A percentile compares a stretch with the other conserved stretches of the same genome.
phyloP scores from a whole-genome alignment of 2,329 filamentous ascomycete genomes.

The Rosellinia necatrix region DNA sequence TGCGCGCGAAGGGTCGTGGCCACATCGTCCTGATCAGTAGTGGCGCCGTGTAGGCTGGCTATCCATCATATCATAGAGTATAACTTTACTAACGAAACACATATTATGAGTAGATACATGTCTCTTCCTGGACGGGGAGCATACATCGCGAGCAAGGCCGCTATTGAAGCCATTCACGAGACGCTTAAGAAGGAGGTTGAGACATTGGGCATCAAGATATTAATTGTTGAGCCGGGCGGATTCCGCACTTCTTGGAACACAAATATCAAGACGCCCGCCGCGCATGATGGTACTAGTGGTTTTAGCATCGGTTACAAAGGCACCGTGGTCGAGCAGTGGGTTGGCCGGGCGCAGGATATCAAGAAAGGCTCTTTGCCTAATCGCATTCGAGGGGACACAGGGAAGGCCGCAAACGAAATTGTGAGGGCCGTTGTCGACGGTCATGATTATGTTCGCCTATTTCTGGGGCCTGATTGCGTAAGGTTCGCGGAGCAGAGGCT shows the following conservation, averaged over 20 bases:
- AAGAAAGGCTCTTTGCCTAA: slow-evolving; percentile 12
- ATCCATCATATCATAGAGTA: background rate
- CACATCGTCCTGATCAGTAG: slow-evolving; percentile 30
- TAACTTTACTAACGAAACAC: background rate
- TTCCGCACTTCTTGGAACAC: slow-evolving; percentile 26
- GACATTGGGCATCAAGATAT: slow-evolving; percentile 24
- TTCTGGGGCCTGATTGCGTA: slow-evolving; percentile 25
- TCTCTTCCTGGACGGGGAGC: slow-evolving; percentile 19
- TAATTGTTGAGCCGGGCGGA: slow-evolving; percentile 28
- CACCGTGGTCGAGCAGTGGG: slow-evolving; percentile 26
- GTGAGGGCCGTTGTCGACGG: slow-evolving; percentile 26
- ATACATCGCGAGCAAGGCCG: slow-evolving; percentile 30
- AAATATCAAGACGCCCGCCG: slow-evolving; percentile 10
- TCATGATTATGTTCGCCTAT: slow-evolving; percentile 28
- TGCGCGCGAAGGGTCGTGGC: slow-evolving; percentile 21
- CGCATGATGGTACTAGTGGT: slow-evolving; percentile 13
- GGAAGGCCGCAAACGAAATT: slow-evolving; percentile 28
- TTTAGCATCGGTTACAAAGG: slow-evolving; percentile 28
- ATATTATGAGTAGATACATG: slow-evolving; percentile 22
- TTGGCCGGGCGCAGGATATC: slow-evolving; percentile 6
- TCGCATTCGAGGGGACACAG: slow-evolving; percentile 21
- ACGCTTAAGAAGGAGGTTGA: slow-evolving; percentile 20
- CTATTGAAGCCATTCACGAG: slow-evolving; percentile 29
- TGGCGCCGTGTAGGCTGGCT: slow-evolving; percentile 24
- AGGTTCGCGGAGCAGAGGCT: slow-evolving; percentile 22